phyloP scores from a whole-genome alignment of 2,329 filamentous ascomycete species.

The Dryadomyces quercivorus region DNA sequence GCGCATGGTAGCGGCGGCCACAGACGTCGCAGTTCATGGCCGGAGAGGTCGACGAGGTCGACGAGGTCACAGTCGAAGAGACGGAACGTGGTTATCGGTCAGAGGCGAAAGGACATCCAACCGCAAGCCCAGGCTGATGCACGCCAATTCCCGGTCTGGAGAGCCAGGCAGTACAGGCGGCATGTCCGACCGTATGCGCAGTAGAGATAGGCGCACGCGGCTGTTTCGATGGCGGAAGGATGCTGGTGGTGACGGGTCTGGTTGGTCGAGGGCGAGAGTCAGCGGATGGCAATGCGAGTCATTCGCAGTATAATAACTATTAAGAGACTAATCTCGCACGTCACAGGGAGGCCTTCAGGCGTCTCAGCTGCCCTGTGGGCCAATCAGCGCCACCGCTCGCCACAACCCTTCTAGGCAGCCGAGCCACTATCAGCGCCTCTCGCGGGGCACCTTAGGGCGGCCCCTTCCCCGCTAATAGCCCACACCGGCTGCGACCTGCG shows the following conservation, averaged over 20 bases:
- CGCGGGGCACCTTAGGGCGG: too few species aligned
- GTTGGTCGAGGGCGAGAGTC: not conserved
- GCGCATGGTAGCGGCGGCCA: conserved; percentile 38
- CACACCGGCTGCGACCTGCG: too few species aligned
- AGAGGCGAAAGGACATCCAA: not conserved
- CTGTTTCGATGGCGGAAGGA: not conserved
- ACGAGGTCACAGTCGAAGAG: not conserved
- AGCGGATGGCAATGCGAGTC: not conserved
- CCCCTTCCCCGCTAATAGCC: too few species aligned
- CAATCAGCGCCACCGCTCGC: not conserved
- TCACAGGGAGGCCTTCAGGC: not conserved
- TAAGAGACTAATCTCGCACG: not conserved
- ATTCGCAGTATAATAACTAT: not conserved
- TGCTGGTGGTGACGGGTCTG: not conserved
- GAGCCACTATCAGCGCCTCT: not conserved
- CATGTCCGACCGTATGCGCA: not conserved
- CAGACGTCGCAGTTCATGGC: conserved; percentile 62
- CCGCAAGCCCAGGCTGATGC: not conserved
- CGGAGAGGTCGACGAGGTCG: not conserved
- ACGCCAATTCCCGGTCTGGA: not conserved
- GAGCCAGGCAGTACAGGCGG: not conserved
- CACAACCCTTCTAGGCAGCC: not conserved
- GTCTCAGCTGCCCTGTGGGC: not conserved
- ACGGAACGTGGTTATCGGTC: too few species aligned
- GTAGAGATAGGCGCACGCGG: not conserved